These are phyloP conservation scores for Zymoseptoria pseudotritici DNA, from an alignment of 2,329 filamentous ascomycete genomes.

Conservation along the genomic window DNA sequence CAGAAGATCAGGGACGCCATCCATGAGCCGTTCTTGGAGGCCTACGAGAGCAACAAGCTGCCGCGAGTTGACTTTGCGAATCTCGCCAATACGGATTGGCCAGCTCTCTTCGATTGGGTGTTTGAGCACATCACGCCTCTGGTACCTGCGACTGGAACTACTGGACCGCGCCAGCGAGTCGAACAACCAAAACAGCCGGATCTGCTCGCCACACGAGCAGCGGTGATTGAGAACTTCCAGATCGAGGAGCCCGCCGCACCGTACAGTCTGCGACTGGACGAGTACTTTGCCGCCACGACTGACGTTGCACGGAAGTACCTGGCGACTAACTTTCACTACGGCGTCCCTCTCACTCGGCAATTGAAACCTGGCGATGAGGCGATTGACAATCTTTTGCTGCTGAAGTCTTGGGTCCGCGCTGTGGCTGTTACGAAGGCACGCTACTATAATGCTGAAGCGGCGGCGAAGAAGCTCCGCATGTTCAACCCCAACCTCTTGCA, in stretches of 20 bases:
- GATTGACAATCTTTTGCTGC: constrained; percentile 19
- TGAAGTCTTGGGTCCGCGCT: constrained; percentile 41
- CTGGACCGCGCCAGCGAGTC: constrained; percentile 18
- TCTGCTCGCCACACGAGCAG: constrained; percentile 8
- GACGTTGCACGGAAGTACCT: constrained; percentile 16
- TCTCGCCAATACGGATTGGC: constrained; percentile 61
- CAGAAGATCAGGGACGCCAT: constrained; percentile 56
- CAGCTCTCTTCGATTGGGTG: constrained; percentile 58
- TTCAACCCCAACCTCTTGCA: constrained; percentile 30
- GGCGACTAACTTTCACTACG: constrained; percentile 12
- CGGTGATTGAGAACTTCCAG: constrained; percentile 10
- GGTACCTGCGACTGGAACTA: background rate
- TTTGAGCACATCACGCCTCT: constrained; percentile 26
- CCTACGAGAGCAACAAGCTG: constrained; percentile 57
- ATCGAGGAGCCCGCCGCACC: constrained; percentile 7
- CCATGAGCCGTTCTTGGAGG: constrained; percentile 56
- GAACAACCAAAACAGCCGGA: constrained; percentile 33
- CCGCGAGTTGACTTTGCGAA: constrained; percentile 57
- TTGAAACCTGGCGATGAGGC: constrained; percentile 7
- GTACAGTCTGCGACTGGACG: constrained; percentile 11
- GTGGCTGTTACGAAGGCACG: constrained; percentile 37
- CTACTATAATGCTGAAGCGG: constrained; percentile 33
- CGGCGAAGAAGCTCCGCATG: constrained; percentile 33
- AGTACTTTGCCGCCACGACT: constrained; percentile 16
- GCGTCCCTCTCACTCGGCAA: constrained; percentile 6